These are phyloP conservation scores for Agrocybe praecox DNA, from an alignment of 768 basidiomycete species.

Conservation along the genomic window DNA sequence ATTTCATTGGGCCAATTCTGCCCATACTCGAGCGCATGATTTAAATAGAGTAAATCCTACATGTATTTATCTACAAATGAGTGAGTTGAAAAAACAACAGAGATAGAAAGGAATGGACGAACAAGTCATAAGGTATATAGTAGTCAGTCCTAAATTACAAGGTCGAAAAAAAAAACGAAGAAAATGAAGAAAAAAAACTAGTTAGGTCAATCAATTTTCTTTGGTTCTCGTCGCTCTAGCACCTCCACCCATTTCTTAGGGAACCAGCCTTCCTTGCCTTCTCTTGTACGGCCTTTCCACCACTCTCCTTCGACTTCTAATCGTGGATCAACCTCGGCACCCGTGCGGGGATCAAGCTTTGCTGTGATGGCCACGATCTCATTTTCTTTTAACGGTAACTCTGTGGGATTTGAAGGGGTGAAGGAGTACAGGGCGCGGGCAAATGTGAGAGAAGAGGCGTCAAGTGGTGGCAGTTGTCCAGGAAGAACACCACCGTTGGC, in stretches of 20 bases:
- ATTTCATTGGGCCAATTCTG: too few species aligned
- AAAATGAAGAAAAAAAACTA: not conserved
- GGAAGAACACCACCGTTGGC: slow-evolving; percentile 42
- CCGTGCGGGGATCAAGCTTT: slow-evolving; percentile 72
- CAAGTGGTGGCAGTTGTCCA: slow-evolving; percentile 60
- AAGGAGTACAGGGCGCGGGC: slow-evolving; percentile 84
- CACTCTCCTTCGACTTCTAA: slow-evolving; percentile 73
- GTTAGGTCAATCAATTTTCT: slow-evolving; percentile 19
- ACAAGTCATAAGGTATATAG: not conserved
- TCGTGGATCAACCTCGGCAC: slow-evolving; percentile 67
- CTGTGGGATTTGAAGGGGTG: slow-evolving; percentile 69
- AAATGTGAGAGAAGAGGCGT: slow-evolving; percentile 82
- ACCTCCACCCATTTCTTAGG: slow-evolving; percentile 87
- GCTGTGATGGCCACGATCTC: slow-evolving; percentile 93
- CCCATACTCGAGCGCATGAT: too few species aligned
- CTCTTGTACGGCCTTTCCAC: slow-evolving; percentile 94
- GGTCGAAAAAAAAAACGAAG: not conserved
- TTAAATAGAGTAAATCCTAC: too few species aligned
- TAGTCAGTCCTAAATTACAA: not conserved
- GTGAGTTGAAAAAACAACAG: not conserved
- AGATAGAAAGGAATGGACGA: not conserved
- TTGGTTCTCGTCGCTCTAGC: slow-evolving; percentile 37
- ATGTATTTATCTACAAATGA: not conserved
- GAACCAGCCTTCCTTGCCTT: slow-evolving; percentile 95
- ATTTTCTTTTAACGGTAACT: slow-evolving; percentile 81